Conservation (phyloP, 305 asterid genomes). For the Fraxinus sp. region DNA sequence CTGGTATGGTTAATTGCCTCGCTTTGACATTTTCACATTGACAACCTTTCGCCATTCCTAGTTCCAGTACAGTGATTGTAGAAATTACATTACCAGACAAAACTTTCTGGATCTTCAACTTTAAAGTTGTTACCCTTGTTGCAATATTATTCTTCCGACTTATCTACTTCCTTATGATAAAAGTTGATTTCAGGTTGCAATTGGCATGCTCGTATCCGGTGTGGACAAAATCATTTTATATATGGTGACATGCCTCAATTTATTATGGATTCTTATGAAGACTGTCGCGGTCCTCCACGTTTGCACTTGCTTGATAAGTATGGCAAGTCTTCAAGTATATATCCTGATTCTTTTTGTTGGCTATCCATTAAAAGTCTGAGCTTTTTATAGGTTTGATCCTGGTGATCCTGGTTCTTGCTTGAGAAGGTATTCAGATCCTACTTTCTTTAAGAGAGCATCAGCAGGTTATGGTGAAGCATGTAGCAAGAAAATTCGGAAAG, state of each 20-base stretch:
- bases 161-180: conserved; percentile 31
- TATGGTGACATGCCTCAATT: conserved; percentile 78
- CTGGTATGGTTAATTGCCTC: conserved; percentile 53
- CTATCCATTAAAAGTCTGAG: conserved; percentile 12
- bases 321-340: conserved; percentile 25
- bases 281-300: conserved; percentile 70
- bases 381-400: conserved; percentile 69
- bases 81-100: background rate
- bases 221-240: conserved; percentile 67
- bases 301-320: conserved; percentile 84
- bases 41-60: background rate
- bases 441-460: conserved; percentile 76
- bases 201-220: conserved; percentile 62
- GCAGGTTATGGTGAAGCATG: conserved; percentile 53
- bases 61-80: conserved; percentile 19
- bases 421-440: conserved; percentile 93
- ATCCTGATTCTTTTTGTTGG: conserved; percentile 19
- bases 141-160: conserved; percentile 18
- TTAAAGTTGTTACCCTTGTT: conserved; percentile 17
- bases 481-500: conserved; percentile 47
- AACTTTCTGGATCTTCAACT: conserved; percentile 19
- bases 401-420: conserved; percentile 96
- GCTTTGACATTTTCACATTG: conserved; percentile 15
- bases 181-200: conserved; percentile 63
- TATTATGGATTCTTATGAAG: conserved; percentile 83